A percentile compares a stretch with the other conserved stretches of the same genome.
These are phyloP conservation scores for Daldinia sp. DNA, from an alignment of 2,329 filamentous ascomycete species.

Conservation along the genomic window DNA sequence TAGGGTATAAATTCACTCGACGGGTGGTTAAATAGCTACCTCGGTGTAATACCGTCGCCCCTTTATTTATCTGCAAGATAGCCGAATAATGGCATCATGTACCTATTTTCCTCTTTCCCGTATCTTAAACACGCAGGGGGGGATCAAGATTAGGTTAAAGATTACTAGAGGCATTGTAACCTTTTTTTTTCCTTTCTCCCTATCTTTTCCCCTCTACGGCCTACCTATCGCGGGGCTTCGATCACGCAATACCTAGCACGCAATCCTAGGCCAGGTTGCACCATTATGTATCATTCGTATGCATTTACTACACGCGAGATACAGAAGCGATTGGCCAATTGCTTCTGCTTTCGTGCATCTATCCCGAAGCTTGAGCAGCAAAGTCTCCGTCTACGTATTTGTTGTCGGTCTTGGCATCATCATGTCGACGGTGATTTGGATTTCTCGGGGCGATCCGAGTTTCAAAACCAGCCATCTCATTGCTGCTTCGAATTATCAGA, in stretches of 20 bases:
- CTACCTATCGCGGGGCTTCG: slow-evolving; percentile 32
- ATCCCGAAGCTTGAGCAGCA: slow-evolving; percentile 1
- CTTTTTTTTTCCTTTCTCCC: slow-evolving; percentile 32
- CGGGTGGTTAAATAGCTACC: slow-evolving; percentile 28
- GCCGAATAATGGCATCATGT: slow-evolving; percentile 30
- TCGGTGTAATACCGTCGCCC: slow-evolving; percentile 5
- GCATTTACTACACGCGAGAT: not conserved
- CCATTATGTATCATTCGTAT: slow-evolving; percentile 26
- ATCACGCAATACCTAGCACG: slow-evolving; percentile 37
- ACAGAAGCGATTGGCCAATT: slow-evolving; percentile 9
- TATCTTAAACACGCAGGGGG: slow-evolving; percentile 5
- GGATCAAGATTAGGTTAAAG: slow-evolving; percentile 21
- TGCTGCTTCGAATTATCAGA: not conserved
- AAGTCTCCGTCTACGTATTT: slow-evolving; percentile 15
- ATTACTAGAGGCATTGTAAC: slow-evolving; percentile 13
- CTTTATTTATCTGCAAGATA: slow-evolving; percentile 32
- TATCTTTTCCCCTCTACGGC: slow-evolving; percentile 26
- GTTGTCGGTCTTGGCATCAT: slow-evolving; percentile 31
- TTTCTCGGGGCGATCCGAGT: slow-evolving; percentile 20
- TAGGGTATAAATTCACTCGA: slow-evolving; percentile 16
- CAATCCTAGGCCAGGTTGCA: slow-evolving; percentile 35
- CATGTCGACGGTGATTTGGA: slow-evolving; percentile 4
- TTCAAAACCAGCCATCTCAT: not conserved
- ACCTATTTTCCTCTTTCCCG: not conserved
- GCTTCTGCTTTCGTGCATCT: slow-evolving; percentile 13